These are phyloP conservation scores for Melanomma pulvis-pyrius DNA, from an alignment of 495 filamentous ascomycete genomes.

Conservation along the genomic window DNA sequence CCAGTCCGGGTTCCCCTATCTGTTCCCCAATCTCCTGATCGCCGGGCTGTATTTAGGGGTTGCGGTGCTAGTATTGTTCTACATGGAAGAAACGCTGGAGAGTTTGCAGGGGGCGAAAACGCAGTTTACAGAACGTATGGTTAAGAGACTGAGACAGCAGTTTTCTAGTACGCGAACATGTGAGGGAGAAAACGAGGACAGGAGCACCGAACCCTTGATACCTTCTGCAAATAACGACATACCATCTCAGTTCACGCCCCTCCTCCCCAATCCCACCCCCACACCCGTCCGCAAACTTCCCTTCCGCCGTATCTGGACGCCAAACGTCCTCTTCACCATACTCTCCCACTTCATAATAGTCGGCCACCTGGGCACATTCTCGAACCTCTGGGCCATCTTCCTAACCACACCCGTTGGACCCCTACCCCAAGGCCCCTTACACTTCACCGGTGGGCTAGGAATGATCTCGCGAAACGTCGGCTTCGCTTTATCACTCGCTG, in stretches of 20 bases:
- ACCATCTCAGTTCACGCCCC: neutral
- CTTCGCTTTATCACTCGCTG: conserved; percentile 6
- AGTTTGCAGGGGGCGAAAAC: neutral
- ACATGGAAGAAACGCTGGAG: conserved; percentile 14
- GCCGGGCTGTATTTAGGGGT: conserved; percentile 1
- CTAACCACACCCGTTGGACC: conserved; percentile 17
- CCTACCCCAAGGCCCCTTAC: neutral
- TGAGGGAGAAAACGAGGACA: neutral
- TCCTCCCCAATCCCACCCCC: neutral
- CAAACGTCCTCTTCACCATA: conserved; percentile 22
- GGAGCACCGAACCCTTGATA: neutral
- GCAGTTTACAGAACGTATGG: neutral
- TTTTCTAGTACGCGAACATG: neutral
- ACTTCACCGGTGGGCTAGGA: conserved; percentile 18
- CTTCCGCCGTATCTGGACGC: conserved; percentile 22
- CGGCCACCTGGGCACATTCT: conserved; percentile 22
- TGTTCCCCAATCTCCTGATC: conserved; percentile 9
- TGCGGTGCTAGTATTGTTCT: conserved; percentile 2
- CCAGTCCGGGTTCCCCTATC: conserved; percentile 6
- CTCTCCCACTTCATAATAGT: conserved; percentile 25
- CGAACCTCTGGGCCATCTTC: conserved; percentile 22
- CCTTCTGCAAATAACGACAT: neutral
- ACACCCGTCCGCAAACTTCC: conserved; percentile 7
- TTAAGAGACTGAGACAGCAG: neutral
- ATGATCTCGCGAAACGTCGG: conserved; percentile 13